Evolutionary conservation across 2,329 filamentous ascomycete species (phyloP), one percentile per base, ranked within the genome.

Genomic region (Talaromyces sp.): DNA sequence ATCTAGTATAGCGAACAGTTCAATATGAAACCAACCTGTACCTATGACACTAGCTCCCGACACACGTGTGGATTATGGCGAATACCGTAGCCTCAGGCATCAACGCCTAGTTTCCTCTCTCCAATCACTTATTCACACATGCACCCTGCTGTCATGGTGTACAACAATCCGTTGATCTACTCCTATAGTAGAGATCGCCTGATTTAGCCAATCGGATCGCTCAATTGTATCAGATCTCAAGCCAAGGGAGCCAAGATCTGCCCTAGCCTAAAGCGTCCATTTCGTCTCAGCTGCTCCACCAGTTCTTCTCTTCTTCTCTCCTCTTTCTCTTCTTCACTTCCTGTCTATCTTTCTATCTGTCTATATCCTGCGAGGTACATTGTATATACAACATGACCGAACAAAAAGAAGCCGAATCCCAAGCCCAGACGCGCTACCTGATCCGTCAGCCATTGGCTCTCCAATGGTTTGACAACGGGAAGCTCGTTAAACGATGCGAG

Each of bases 401-500:
- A 45, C 54, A 64, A 36, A 61, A 63, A 31, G 38, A 47, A 29
- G 17, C 3, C 34, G 62, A 63, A 17, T 40, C 43, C 36, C 47
- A 66, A 27, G 15, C 19, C 19, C 70, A 68, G 8, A 68, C 69
- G n/a, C 72, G 73, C 3, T 75, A 72, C 65, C 70, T 75, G 15
- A 69, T 75, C 47, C 71, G 71, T 29, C 71, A 75, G 40, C 74
- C 74, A 6, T 66, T 71, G 40, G 79, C 80, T 1, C 72, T 83
- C 49, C 80, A 82, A 71, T 82, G 79, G 79, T 82, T 82, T 66
- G 76, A 82, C 68, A 74, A 79, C 38, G 79, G 78, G 11, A 73
- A 71, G 27, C 73, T 83, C 11, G 71, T 76, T 53, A 81, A 80
- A 68, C 77, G 75, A 59, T 76, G 73, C 53, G 80, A 82, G 3